phyloP scores from a whole-genome alignment of 1,284 basidiomycete species.

The Caloboletus firmus region DNA sequence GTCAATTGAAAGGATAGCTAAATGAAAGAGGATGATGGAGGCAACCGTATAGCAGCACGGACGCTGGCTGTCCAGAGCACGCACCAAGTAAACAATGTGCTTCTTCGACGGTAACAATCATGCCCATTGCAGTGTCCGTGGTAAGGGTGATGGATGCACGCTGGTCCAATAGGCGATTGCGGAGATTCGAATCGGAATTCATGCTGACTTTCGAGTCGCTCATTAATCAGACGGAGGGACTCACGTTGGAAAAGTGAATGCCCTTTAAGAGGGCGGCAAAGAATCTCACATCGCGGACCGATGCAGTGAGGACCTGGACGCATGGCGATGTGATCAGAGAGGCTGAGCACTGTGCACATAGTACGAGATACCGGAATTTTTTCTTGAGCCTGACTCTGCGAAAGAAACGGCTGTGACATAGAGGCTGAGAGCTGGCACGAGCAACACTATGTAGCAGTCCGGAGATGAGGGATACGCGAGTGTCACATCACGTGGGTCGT shows the following conservation, averaged over 20 bases:
- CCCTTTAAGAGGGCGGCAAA: constrained; percentile 75
- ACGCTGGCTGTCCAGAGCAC: constrained; percentile 21
- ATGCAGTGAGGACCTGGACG: constrained; percentile 69
- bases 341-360: background rate
- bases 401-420: constrained; percentile 23
- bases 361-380: constrained; percentile 20
- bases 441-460: no score
- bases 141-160: constrained; percentile 77
- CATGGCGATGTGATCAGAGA: background rate
- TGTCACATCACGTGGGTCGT: background rate
- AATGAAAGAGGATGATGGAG: background rate
- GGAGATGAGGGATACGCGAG: background rate
- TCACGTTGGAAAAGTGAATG: constrained; percentile 75
- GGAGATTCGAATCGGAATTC: constrained; percentile 2
- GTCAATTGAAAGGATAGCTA: background rate
- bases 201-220: background rate
- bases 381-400: constrained; percentile 27
- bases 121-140: constrained; percentile 65
- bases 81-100: constrained; percentile 74
- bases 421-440: background rate
- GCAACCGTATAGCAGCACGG: constrained; percentile 1
- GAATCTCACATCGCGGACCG: constrained; percentile 76
- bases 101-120: constrained; percentile 88
- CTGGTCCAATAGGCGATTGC: constrained; percentile 39
- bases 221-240: constrained; percentile 15